Evolutionary conservation across 2,329 filamentous ascomycete genomes (phyloP).

Genomic region (Sclerotinia spermophila): DNA sequence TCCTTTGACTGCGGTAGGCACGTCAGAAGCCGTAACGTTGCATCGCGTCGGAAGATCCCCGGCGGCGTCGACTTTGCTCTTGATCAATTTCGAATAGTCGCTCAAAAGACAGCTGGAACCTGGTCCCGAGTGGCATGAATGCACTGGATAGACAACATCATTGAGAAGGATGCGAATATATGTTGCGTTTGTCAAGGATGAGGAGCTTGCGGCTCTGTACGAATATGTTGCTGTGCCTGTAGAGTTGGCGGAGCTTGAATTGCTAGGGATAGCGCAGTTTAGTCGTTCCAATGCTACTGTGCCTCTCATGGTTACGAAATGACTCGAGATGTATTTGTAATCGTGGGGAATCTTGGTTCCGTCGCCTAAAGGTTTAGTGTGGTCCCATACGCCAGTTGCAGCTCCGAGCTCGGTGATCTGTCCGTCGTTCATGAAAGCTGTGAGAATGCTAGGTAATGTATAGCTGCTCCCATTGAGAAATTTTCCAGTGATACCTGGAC

Average conservation of each 20-base stretch:
- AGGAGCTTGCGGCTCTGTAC: neutral
- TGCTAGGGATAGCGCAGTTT: neutral
- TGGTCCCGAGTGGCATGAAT: neutral
- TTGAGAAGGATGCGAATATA: conserved; percentile 11
- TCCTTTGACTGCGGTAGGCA: neutral
- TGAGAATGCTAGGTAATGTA: conserved; percentile 53
- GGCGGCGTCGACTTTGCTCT: neutral
- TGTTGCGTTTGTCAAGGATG: neutral
- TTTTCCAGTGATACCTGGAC: conserved; percentile 48
- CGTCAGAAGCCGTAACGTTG: conserved; percentile 1
- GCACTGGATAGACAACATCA: conserved; percentile 4
- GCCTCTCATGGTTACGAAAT: conserved; percentile 60
- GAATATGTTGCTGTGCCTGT: neutral
- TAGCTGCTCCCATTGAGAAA: conserved; percentile 46
- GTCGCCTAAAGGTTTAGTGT: conserved; percentile 24
- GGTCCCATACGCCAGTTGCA: conserved; percentile 58
- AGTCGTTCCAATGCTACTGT: conserved; percentile 55
- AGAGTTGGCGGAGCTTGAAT: neutral
- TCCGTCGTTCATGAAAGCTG: conserved; percentile 63
- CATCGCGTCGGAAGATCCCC: neutral
- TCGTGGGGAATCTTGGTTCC: conserved; percentile 45
- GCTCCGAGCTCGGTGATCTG: conserved; percentile 60
- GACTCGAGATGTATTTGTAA: conserved; percentile 52
- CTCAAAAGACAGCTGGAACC: conserved; percentile 5
- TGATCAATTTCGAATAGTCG: neutral